phyloP scores from a whole-genome alignment of 257 asterid genomes.

The Fraxinus excelsior region DNA sequence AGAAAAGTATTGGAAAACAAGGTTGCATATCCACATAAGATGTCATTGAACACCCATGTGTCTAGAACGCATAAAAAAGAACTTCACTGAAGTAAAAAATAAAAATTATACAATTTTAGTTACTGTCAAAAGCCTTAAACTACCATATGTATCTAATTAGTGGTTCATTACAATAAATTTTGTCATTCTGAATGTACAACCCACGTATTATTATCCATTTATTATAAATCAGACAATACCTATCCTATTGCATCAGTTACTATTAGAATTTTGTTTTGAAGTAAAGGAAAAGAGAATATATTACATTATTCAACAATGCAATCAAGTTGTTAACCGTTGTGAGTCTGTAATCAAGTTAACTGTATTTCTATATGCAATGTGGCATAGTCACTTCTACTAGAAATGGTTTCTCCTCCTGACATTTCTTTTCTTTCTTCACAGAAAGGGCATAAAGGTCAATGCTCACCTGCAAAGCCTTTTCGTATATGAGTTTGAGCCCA shows the following conservation, averaged over 20 bases:
- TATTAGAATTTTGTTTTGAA: not conserved
- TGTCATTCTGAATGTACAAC: not conserved
- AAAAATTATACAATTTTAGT: not conserved
- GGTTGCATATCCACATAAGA: not conserved
- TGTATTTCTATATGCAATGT: no score
- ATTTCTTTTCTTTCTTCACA: not conserved
- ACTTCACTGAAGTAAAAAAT: not conserved
- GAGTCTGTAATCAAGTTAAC: not conserved
- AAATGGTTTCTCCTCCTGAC: conserved; percentile 14
- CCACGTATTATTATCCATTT: not conserved
- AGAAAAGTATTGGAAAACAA: not conserved
- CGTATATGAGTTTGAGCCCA: conserved; percentile 60
- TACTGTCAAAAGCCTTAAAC: not conserved
- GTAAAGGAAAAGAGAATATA: not conserved
- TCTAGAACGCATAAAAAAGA: not conserved
- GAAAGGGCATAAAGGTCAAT: conserved; percentile 10
- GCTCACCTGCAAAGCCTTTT: conserved; percentile 74
- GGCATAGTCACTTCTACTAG: conserved; percentile 6
- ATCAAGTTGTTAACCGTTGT: conserved; percentile 5
- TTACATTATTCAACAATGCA: conserved; percentile 6
- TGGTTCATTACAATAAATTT: no score
- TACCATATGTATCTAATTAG: no score
- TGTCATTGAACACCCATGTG: not conserved
- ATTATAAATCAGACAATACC: not conserved
- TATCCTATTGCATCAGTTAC: not conserved